Evolutionary conservation across 2,329 filamentous ascomycete species (phyloP).

Genomic region (Pyrenochaeta sp.): DNA sequence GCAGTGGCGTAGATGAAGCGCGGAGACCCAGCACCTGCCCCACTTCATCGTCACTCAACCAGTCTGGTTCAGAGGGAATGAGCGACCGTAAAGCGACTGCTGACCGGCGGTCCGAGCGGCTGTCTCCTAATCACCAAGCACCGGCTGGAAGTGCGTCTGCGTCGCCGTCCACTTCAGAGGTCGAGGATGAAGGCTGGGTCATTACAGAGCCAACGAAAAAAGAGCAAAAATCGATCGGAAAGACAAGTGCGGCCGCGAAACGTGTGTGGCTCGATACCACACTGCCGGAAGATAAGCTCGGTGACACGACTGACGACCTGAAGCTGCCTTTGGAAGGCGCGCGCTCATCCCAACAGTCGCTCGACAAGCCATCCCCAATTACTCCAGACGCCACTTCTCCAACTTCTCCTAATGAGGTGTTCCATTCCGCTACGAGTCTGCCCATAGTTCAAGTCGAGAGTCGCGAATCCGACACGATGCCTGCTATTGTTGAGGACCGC

Average conservation of each 20-base stretch:
- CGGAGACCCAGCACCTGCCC: conserved; percentile 43
- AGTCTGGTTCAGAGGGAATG: conserved; percentile 26
- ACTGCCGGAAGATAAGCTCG: conserved; percentile 45
- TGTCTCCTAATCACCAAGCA: conserved; percentile 31
- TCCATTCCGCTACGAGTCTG: conserved; percentile 59
- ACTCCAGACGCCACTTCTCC: conserved; percentile 48
- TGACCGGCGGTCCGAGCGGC: conserved; percentile 35
- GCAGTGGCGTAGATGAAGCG: conserved; percentile 37
- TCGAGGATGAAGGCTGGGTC: conserved; percentile 51
- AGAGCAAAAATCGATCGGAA: conserved; percentile 22
- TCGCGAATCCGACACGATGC: conserved; percentile 51
- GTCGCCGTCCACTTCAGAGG: conserved; percentile 44
- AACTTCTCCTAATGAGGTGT: conserved; percentile 53
- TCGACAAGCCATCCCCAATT: conserved; percentile 47
- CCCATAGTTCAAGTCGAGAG: conserved; percentile 62
- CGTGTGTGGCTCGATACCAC: conserved; percentile 54
- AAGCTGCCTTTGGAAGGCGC: conserved; percentile 52
- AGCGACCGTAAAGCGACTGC: conserved; percentile 33
- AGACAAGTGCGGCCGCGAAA: conserved; percentile 33
- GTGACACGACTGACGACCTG: conserved; percentile 37
- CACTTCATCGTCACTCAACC: conserved; percentile 33
- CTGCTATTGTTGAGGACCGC: conserved; percentile 46
- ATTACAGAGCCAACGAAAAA: conserved; percentile 41
- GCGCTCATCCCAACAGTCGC: conserved; percentile 44
- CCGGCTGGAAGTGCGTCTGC: conserved; percentile 21